A percentile compares a stretch with the other conserved stretches of the same genome.
phyloP scores from a whole-genome alignment of 2,329 filamentous ascomycete species.

The Sporothrix globosa region DNA sequence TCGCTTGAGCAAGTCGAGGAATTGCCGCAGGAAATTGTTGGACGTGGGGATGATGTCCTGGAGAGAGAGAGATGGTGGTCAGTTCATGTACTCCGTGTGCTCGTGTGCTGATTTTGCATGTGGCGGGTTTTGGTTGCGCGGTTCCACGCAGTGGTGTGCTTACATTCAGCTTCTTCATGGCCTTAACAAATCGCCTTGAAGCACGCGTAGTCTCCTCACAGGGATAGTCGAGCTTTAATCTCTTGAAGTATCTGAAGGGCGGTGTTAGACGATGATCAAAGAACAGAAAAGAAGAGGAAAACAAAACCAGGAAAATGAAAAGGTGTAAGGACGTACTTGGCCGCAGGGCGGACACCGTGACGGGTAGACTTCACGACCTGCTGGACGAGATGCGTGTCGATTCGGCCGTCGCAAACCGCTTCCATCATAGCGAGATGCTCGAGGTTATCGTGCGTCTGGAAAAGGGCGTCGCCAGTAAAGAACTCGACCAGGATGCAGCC shows the following conservation, averaged over 20 bases:
- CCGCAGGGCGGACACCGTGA: conserved; percentile 62
- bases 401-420: conserved; percentile 62
- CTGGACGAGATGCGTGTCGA: conserved; percentile 63
- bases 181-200: conserved; percentile 68
- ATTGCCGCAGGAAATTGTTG: conserved; percentile 63
- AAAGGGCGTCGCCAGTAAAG: conserved; percentile 70
- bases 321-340: conserved; percentile 55
- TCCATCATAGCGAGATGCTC: conserved; percentile 79
- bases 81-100: background rate
- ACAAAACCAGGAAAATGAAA: no score
- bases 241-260: conserved; percentile 64
- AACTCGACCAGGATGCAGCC: conserved; percentile 74
- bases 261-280: background rate
- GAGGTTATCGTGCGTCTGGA: conserved; percentile 73
- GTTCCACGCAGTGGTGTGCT: background rate
- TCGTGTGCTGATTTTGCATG: no score
- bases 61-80: conserved; percentile 44
- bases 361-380: conserved; percentile 61
- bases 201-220: conserved; percentile 65
- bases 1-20: conserved; percentile 65
- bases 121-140: no score
- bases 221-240: conserved; percentile 67
- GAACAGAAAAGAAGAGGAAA: background rate
- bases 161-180: conserved; percentile 70
- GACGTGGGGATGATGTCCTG: conserved; percentile 69